Conservation (phyloP, 345 rosid genomes). For the Melaleuca alternifolia region DNA sequence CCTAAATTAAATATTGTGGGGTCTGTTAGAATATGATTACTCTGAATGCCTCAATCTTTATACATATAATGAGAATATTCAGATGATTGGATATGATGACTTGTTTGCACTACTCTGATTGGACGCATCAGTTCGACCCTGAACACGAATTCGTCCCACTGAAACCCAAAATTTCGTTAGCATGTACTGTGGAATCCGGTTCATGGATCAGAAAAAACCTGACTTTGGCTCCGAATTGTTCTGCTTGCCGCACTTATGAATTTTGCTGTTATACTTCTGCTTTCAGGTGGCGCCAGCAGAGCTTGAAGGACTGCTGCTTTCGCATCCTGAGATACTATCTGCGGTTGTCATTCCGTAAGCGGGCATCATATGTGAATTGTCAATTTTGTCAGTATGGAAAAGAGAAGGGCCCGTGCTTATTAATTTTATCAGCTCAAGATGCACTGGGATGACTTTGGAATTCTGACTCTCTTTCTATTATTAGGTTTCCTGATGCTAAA, state of each 20-base stretch:
- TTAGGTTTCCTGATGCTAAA: constrained; percentile 37
- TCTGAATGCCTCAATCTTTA: background rate
- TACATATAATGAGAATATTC: background rate
- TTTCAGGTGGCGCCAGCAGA: constrained; percentile 42
- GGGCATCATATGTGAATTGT: background rate
- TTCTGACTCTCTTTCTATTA: background rate
- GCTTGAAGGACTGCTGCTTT: constrained; percentile 35
- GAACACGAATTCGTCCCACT: background rate
- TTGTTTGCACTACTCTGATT: background rate
- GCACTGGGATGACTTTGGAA: background rate
- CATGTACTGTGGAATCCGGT: background rate
- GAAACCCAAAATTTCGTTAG: background rate
- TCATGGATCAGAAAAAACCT: background rate
- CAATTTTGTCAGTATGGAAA: background rate
- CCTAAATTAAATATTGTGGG: background rate
- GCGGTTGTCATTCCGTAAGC: constrained; percentile 34
- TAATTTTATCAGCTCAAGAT: background rate
- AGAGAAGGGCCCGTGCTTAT: background rate
- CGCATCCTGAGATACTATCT: constrained; percentile 31
- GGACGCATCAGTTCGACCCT: background rate
- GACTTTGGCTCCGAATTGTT: background rate
- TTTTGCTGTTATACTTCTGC: background rate
- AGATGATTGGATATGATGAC: background rate
- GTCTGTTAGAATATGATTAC: background rate
- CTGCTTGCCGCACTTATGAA: background rate